Evolutionary conservation across 345 rosid genomes (phyloP).

Genomic region (Isatis tinctoria): DNA sequence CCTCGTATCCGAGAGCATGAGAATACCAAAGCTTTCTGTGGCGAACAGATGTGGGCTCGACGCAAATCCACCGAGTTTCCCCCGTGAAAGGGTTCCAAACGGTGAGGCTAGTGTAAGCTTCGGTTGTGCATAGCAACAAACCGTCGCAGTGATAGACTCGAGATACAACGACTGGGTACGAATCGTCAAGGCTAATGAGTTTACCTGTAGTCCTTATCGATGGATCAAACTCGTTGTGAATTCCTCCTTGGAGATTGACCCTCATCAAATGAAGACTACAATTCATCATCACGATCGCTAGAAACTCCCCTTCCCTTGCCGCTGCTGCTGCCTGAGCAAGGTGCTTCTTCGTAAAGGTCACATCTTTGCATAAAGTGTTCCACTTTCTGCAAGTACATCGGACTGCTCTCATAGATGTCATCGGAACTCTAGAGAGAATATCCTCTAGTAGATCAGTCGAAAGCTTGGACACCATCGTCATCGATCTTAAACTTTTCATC

Average conservation of each 20-base stretch:
- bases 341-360: neutral
- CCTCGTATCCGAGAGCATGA: neutral
- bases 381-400: constrained; percentile 3
- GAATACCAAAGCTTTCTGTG: neutral
- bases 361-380: neutral
- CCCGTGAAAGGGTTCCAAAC: neutral
- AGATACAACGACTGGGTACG: neutral
- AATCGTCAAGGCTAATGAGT: neutral
- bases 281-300: neutral
- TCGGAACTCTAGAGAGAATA: neutral
- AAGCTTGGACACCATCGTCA: neutral
- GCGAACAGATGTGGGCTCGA: neutral
- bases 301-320: neutral
- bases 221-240: neutral
- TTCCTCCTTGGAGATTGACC: neutral
- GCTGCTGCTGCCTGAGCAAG: neutral
- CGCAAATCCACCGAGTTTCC: neutral
- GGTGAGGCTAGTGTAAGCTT: neutral
- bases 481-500: neutral
- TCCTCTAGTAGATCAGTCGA: neutral
- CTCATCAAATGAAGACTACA: neutral
- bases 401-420: neutral
- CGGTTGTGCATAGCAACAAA: neutral
- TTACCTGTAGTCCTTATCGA: neutral
- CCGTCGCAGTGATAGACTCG: constrained; percentile 4